These are phyloP conservation scores for Chalciporus chontae DNA, from an alignment of 768 basidiomycete genomes.

Conservation along the genomic window DNA sequence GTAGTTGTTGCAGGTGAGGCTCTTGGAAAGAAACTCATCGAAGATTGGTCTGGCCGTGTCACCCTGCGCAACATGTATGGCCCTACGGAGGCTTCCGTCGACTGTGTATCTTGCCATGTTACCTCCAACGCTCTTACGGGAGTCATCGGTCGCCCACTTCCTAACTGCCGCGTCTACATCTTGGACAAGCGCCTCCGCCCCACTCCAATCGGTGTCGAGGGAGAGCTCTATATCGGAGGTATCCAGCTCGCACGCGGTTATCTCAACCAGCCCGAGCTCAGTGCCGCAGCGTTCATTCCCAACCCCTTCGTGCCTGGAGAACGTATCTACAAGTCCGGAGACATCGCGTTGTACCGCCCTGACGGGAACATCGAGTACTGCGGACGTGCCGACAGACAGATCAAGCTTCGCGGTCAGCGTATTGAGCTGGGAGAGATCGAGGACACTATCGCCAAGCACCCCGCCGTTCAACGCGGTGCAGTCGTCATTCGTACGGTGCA, in stretches of 20 bases:
- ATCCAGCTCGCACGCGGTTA: conserved; percentile 21
- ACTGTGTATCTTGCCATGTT: conserved; percentile 27
- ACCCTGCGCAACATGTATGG: conserved; percentile 32
- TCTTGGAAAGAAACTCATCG: conserved; percentile 20
- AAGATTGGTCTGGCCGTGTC: conserved; percentile 25
- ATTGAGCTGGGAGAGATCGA: conserved; percentile 34
- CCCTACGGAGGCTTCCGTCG: conserved; percentile 32
- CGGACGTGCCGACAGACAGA: conserved; percentile 32
- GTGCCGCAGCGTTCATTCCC: conserved; percentile 23
- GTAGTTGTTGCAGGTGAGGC: conserved; percentile 26
- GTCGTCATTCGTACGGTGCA: conserved; percentile 28
- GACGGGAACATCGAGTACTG: conserved; percentile 31
- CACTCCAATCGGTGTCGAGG: conserved; percentile 28
- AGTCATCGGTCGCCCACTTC: conserved; percentile 31
- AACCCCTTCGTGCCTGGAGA: conserved; percentile 30
- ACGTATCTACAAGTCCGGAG: conserved; percentile 31
- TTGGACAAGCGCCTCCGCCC: conserved; percentile 26
- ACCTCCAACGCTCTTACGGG: conserved; percentile 16
- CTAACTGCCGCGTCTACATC: conserved; percentile 28
- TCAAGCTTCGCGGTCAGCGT: conserved; percentile 33
- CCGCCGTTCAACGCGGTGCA: conserved; percentile 17
- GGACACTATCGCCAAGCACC: conserved; percentile 26
- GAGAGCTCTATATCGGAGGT: conserved; percentile 22
- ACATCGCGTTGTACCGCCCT: conserved; percentile 25
- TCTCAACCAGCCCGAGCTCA: conserved; percentile 27